Percentiles rank a stretch among this genome's conserved stretches.
Evolutionary conservation across 1,284 basidiomycete species (phyloP).

Genomic region (Sporisorium reilianum): DNA sequence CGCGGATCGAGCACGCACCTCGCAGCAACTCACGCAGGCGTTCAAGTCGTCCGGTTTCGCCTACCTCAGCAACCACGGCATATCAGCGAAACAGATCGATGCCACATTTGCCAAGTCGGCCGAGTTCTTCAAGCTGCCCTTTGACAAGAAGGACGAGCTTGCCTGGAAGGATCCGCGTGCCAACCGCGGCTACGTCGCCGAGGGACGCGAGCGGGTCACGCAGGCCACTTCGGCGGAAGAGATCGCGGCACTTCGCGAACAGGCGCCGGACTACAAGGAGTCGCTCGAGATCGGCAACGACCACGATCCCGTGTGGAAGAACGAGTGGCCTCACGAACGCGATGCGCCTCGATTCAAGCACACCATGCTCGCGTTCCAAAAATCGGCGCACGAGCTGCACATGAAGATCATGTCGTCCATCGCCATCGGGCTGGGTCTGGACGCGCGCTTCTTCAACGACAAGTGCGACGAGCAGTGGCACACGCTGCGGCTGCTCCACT

Average conservation of each 20-base stretch:
- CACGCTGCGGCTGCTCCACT: constrained; percentile 29
- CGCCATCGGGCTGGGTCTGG: constrained; percentile 77
- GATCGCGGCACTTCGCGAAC: constrained; percentile 77
- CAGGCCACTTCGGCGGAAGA: constrained; percentile 76
- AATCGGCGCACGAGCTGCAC: constrained; percentile 78
- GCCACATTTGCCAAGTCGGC: constrained; percentile 77
- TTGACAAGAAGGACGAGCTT: constrained; percentile 75
- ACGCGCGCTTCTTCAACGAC: constrained; percentile 21
- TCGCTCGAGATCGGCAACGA: constrained; percentile 84
- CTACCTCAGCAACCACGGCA: constrained; percentile 43
- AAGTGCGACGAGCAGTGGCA: constrained; percentile 30
- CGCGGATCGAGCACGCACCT: constrained; percentile 75
- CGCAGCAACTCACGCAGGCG: constrained; percentile 79
- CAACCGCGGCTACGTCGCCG: constrained; percentile 83
- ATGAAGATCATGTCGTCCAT: constrained; percentile 81
- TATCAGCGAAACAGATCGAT: constrained; percentile 22
- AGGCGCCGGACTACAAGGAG: constrained; percentile 80
- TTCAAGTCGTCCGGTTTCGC: constrained; percentile 76
- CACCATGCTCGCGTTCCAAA: constrained; percentile 80
- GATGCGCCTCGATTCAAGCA: constrained; percentile 78
- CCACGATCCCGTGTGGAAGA: constrained; percentile 74
- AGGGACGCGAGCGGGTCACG: constrained; percentile 83
- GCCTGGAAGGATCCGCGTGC: constrained; percentile 75
- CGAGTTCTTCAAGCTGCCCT: constrained; percentile 79
- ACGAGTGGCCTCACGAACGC: constrained; percentile 80